A percentile compares a stretch with the other conserved stretches of the same genome.
Evolutionary conservation across 83 land plant species (phyloP).

Genomic region (Picea abies): DNA sequence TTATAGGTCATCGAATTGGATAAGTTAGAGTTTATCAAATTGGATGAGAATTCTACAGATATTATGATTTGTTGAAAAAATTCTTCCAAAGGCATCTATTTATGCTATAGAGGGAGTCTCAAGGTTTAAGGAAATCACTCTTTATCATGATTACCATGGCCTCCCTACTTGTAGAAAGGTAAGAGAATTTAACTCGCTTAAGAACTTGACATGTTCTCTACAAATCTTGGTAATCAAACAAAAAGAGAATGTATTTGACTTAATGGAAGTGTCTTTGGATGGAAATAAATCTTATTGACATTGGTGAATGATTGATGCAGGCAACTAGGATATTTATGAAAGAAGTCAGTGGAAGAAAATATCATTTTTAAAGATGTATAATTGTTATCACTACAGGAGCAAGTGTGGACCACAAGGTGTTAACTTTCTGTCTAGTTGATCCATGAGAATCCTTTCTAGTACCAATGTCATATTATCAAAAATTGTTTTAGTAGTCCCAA

Average conservation of each 20-base stretch:
- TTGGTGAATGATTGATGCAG: conserved; percentile 19
- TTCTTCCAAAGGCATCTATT: conserved; percentile 32
- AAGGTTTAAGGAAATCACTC: conserved; percentile 12
- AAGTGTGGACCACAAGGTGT: conserved; percentile 49
- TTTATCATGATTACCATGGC: too few relatives aligned
- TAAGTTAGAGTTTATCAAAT: too few relatives aligned
- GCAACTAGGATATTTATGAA: conserved; percentile 57
- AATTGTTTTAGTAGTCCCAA: too few relatives aligned
- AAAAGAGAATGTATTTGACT: background rate
- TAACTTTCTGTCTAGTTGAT: conserved; percentile 53
- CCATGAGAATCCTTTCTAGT: conserved; percentile 65
- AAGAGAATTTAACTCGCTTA: background rate
- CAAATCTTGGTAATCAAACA: too few relatives aligned
- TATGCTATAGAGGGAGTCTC: conserved; percentile 26
- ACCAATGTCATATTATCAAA: conserved; percentile 58
- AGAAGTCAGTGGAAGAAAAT: conserved; percentile 44
- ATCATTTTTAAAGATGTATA: conserved; percentile 38
- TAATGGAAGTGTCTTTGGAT: background rate
- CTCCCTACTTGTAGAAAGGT: conserved; percentile 49
- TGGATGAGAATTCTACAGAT: too few relatives aligned
- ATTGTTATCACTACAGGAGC: conserved; percentile 63
- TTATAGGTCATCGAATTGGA: too few relatives aligned
- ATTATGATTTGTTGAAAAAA: conserved; percentile 40
- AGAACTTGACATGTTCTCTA: background rate
- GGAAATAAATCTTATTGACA: background rate